A percentile compares a stretch with the other conserved stretches of the same genome.
phyloP scores from a whole-genome alignment of 1,284 basidiomycete species.

The Boletus mariae region DNA sequence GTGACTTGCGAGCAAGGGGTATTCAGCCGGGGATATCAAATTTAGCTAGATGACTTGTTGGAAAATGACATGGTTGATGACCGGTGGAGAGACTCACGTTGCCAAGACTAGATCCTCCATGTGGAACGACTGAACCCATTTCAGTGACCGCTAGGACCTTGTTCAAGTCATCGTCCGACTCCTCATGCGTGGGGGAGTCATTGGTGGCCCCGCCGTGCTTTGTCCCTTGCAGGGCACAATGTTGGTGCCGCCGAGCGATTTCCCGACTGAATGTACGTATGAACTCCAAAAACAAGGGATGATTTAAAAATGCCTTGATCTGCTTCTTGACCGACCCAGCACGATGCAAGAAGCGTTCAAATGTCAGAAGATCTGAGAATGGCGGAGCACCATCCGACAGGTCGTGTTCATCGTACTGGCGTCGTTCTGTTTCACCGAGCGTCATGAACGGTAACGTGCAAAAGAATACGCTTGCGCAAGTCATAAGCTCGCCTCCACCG shows the following conservation, averaged over 20 bases:
- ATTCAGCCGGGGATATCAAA: conserved; percentile 13
- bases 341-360: no score
- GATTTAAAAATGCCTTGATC: no score
- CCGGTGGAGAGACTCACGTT: conserved; percentile 3
- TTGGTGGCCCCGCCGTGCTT: neutral
- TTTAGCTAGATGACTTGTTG: conserved; percentile 10
- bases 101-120: conserved; percentile 12
- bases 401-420: no score
- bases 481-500: conserved; percentile 9
- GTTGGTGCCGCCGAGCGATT: neutral
- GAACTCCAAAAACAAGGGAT: no score
- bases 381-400: no score
- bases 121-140: neutral
- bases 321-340: no score
- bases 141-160: neutral
- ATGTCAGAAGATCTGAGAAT: no score
- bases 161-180: neutral
- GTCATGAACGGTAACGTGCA: conserved; percentile 22
- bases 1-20: conserved; percentile 20
- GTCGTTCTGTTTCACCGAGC: neutral
- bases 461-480: conserved; percentile 44
- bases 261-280: conserved; percentile 13
- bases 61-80: neutral
- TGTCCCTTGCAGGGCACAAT: neutral
- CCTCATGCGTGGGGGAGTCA: no score